phyloP scores from a whole-genome alignment of 495 filamentous ascomycete genomes.

The Xylaria flabelliformis region DNA sequence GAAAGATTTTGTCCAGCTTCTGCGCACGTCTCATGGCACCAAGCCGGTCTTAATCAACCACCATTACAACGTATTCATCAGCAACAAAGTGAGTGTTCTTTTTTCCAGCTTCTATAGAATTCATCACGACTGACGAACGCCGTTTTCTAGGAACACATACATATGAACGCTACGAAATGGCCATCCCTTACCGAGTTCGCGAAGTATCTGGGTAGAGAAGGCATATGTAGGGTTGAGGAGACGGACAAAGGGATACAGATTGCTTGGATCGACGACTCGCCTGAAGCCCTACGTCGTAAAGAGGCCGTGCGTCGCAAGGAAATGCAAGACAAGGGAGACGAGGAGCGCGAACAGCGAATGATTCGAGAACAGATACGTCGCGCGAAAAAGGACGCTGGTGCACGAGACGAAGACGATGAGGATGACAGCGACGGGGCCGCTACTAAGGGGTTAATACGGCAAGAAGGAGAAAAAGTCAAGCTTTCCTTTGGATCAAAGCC shows the following conservation, averaged over 20 bases:
- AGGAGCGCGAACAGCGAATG: conserved; percentile 81
- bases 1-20: conserved; percentile 74
- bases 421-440: conserved; percentile 52
- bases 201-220: conserved; percentile 80
- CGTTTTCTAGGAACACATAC: conserved; percentile 68
- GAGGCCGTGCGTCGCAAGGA: conserved; percentile 86
- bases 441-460: conserved; percentile 63
- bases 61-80: conserved; percentile 91
- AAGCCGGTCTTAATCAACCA: conserved; percentile 85
- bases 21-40: conserved; percentile 82
- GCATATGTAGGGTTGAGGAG: conserved; percentile 86
- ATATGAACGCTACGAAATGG: conserved; percentile 94
- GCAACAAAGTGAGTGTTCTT: conserved; percentile 54
- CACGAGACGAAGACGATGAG: conserved; percentile 45
- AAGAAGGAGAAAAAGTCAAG: conserved; percentile 84
- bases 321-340: conserved; percentile 84
- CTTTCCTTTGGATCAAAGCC: conserved; percentile 68
- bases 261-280: conserved; percentile 88
- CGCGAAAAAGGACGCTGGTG: conserved; percentile 64
- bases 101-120: not conserved
- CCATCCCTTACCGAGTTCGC: conserved; percentile 84
- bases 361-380: conserved; percentile 80
- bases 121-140: not conserved
- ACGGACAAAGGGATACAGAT: conserved; percentile 87
- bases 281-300: conserved; percentile 77